Conservation (phyloP, 2,329 filamentous ascomycete species). For the Fusarium siculi region DNA sequence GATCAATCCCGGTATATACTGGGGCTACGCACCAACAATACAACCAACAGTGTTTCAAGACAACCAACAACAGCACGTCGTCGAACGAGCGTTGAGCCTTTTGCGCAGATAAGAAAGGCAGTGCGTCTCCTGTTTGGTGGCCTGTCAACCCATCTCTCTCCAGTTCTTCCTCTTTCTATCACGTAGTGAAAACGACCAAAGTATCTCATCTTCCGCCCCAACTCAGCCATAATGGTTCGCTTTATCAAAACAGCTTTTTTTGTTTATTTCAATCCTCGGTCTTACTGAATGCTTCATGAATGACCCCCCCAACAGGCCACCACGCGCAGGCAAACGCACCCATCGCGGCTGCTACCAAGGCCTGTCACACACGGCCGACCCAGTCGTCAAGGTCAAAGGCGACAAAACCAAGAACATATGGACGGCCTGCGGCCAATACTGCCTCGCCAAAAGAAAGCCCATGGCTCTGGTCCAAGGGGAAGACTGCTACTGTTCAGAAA, state of each 20-base stretch:
- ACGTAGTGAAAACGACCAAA: not conserved
- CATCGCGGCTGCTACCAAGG: not conserved
- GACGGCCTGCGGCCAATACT: not conserved
- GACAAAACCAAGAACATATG: not conserved
- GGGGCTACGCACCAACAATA: not conserved
- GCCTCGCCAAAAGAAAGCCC: not conserved
- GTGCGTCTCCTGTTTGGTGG: fast-evolving
- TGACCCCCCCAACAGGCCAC: too few relatives aligned
- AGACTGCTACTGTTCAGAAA: not conserved
- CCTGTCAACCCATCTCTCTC: not conserved
- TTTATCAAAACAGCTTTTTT: not conserved
- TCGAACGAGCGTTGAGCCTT: fast-evolving
- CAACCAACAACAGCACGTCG: not conserved
- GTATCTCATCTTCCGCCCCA: not conserved
- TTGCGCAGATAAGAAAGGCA: not conserved
- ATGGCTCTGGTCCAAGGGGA: not conserved
- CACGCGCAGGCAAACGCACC: not conserved
- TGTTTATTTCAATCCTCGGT: not conserved
- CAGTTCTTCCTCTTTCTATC: not conserved
- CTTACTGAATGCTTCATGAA: not conserved
- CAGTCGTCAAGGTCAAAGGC: not conserved
- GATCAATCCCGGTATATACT: not conserved
- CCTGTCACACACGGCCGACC: not conserved
- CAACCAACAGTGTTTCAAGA: not conserved
- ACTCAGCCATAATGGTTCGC: not conserved